Percentiles rank a stretch among this genome's conserved stretches.
phyloP scores from a whole-genome alignment of 768 basidiomycete species.

The Russula dissimulans region DNA sequence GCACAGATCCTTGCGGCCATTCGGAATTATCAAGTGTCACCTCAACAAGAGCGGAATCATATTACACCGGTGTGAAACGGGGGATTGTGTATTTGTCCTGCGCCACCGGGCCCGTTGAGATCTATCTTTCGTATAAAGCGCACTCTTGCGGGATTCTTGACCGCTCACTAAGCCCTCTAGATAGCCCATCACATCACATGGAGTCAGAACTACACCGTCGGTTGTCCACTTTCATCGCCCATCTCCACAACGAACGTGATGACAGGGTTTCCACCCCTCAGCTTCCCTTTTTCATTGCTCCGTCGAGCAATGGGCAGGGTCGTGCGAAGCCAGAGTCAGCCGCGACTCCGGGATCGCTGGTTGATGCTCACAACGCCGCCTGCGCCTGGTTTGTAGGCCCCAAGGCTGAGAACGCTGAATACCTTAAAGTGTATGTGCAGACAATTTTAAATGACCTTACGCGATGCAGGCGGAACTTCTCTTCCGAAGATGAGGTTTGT shows the following conservation, averaged over 20 bases:
- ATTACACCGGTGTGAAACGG: no score
- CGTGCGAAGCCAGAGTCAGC: neutral
- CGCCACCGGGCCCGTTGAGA: neutral
- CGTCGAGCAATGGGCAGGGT: neutral
- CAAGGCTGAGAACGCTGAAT: slow-evolving; percentile 29
- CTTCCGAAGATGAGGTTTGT: slow-evolving; percentile 26
- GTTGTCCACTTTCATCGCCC: neutral
- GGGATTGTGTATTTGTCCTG: neutral
- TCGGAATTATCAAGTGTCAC: no score
- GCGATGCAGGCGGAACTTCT: slow-evolving; percentile 24
- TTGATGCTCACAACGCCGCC: slow-evolving; percentile 22
- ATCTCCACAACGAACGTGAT: neutral
- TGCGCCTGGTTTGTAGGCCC: slow-evolving; percentile 35
- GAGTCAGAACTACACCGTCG: neutral
- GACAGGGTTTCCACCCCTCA: slow-evolving; percentile 3
- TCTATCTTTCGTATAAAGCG: neutral
- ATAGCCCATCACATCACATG: neutral
- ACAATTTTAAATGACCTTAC: slow-evolving; percentile 22
- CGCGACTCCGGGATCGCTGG: slow-evolving; percentile 1
- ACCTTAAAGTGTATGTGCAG: slow-evolving; percentile 25
- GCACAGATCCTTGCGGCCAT: no score
- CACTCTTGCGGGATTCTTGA: neutral
- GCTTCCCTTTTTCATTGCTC: neutral
- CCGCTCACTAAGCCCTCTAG: neutral
- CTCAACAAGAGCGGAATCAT: no score